Base-by-base conservation (phyloP, 1,139 yeast species). In the Scheffersomyces lignicola region DNA sequence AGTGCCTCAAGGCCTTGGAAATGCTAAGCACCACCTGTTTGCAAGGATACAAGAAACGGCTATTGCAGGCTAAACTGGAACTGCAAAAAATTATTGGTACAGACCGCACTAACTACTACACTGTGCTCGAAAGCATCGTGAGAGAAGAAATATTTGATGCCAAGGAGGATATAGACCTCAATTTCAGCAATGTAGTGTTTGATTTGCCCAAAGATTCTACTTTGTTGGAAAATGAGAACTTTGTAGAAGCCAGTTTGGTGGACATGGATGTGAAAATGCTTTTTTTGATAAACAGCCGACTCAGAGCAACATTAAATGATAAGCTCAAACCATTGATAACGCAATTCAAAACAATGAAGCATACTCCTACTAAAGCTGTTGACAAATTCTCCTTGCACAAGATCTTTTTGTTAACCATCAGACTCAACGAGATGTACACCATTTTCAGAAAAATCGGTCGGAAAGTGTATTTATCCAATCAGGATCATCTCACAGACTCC, bases 381-480 rank as follows among this genome's bases (percentile, higher is more conserved):
- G 18, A 51, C 55, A 0, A 50, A 58, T 66, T 60, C 44, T 59
- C 78, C 0, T 52, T 76, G 36, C 84, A 79, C 46, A 62, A 73
- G 41, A 57, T 76, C 5, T 65, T 76, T 41, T 62, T 78, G 12
- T 48, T 68, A 31, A 65, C 73, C 3, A 49, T 72, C 27, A 57
- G 77, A 36, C 48, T 75, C 17, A 69, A 73, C 37, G 81, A 76
- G 34, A 43, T 74, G 18, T 74, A 74, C 44, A 52, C 69, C 7
- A 56, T 69, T 1, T 44, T 72, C 13, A 56, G 80, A 29, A 62
- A 62, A 34, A 55, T 71, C 37, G 77, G 77, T 0, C 56, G 77
- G 39, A 69, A 65, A 29, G 49, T 66, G 3, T 72, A 66, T 42
- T 45, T 69, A n/a, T 65, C 76, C 2, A 65, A 67, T 40, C 48